These are phyloP conservation scores for Kodamaea sagamina DNA, from an alignment of 805 yeast species.

Conservation along the genomic window DNA sequence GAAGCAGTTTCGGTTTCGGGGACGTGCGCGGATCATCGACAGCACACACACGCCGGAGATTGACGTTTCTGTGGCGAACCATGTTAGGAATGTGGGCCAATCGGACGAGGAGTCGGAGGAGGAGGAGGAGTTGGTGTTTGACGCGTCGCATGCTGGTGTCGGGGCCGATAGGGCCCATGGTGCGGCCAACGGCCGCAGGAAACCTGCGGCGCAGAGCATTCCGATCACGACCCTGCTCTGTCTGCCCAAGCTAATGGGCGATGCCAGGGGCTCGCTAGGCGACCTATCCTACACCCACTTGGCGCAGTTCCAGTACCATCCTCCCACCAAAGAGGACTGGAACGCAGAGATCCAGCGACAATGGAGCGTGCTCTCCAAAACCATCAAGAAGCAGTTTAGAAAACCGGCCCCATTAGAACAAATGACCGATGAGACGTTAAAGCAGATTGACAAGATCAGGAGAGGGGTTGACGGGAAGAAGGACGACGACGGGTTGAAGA, in stretches of 20 bases:
- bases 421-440: slow-evolving; percentile 55
- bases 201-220: slow-evolving; percentile 15
- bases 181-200: not conserved
- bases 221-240: slow-evolving; percentile 31
- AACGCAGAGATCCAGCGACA: slow-evolving; percentile 57
- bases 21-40: slow-evolving; percentile 54
- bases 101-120: slow-evolving; percentile 19
- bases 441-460: slow-evolving; percentile 65
- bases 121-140: slow-evolving; percentile 12
- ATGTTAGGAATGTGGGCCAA: slow-evolving; percentile 18
- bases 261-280: slow-evolving; percentile 22
- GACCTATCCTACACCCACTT: slow-evolving; percentile 32
- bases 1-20: slow-evolving; percentile 74
- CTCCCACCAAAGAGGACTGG: slow-evolving; percentile 70
- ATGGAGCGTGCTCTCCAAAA: slow-evolving; percentile 63
- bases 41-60: slow-evolving; percentile 32
- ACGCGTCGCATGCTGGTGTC: too few relatives aligned
- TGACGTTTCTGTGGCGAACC: slow-evolving; percentile 31
- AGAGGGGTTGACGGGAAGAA: slow-evolving; percentile 83
- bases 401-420: slow-evolving; percentile 72
- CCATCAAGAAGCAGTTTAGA: slow-evolving; percentile 63
- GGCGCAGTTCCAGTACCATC: slow-evolving; percentile 26
- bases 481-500: slow-evolving; percentile 60
- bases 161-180: too few relatives aligned
- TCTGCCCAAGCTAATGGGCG: slow-evolving; percentile 28